Evolutionary conservation across 345 rosid genomes (phyloP), one percentile per base, ranked within the genome.

Genomic region (Populus davidiana): DNA sequence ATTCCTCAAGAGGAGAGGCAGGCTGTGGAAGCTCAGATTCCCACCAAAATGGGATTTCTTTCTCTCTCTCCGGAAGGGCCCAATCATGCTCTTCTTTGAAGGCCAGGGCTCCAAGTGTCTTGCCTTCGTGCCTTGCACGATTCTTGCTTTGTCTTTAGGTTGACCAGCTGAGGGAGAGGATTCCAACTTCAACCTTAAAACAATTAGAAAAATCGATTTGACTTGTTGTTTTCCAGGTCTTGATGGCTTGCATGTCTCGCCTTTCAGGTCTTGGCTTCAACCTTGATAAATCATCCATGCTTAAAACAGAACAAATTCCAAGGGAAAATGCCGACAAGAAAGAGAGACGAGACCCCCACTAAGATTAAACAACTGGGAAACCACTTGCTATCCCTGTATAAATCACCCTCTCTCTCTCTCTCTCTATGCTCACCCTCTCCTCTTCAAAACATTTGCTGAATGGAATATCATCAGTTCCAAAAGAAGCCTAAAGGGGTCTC

Each of bases 281-380:
- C 78, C 20, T 79, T 75, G 83, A 73, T 63, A 81, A 43, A 49
- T 77, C 81, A 83, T 84, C 76, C 80, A 66, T 29, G 18, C 44
- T 43, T 12, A 3, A 71, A 47, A 44, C 9, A 69, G 17, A 76
- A 62, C 81, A 81, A 77, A 62, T 67, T 68, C 71, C 36, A 43
- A 36, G n/a, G n/a, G 36, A 69, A 80, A 85, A 78, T 80, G 83
- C 63, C 65, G 82, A 79, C 90, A 79, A 83, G 66, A 54, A 77
- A 27, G 56, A 18, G 75, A 72, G 78, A 89, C 91, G 86, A 86
- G 92, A 69, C 50, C 50, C 88, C 96, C 90, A 88, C 96, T 78
- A 78, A 64, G 82, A 11, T 62, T 3, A 10, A 36, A 75, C 52
- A 81, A 81, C 67, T 41, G 39, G 17, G 31, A 70, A 8, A 67